A percentile compares a stretch with the other conserved stretches of the same genome.
Conservation (phyloP, 2,329 filamentous ascomycete species). For the Colletotrichum neosansevieriae region DNA sequence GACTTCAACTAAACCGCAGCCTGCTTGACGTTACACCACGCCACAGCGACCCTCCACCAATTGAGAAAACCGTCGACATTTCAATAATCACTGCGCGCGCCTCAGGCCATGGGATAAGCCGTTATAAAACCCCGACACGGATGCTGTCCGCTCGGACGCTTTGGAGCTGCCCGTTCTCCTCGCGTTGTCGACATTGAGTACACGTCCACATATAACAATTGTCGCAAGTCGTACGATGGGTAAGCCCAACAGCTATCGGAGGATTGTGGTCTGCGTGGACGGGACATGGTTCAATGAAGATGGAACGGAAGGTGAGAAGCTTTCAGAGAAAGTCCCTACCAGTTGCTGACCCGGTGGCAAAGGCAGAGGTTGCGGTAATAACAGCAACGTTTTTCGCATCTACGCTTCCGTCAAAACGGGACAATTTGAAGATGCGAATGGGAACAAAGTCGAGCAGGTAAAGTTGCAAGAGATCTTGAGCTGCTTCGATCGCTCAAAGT, state of each 20-base stretch:
- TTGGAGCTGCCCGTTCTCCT: too few species aligned
- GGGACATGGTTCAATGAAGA: slow-evolving; percentile 37
- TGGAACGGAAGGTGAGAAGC: slow-evolving; percentile 30
- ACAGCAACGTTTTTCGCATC: slow-evolving; percentile 31
- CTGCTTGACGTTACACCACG: too few species aligned
- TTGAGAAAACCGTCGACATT: too few species aligned
- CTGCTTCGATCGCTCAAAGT: not conserved
- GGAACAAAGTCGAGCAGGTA: slow-evolving; percentile 17
- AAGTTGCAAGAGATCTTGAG: not conserved
- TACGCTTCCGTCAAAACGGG: slow-evolving; percentile 29
- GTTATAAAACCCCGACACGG: too few species aligned
- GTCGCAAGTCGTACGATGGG: not conserved
- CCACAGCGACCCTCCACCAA: too few species aligned
- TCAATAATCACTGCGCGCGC: too few species aligned
- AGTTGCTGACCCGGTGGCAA: too few species aligned
- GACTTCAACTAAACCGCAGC: too few species aligned
- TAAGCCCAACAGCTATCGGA: not conserved
- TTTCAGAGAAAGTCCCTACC: not conserved
- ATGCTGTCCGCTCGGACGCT: too few species aligned
- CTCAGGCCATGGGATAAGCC: too few species aligned
- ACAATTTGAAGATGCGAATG: slow-evolving; percentile 1
- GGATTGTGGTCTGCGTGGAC: slow-evolving; percentile 36
- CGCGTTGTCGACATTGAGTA: too few species aligned
- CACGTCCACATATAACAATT: not conserved
- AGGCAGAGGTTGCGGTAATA: slow-evolving; percentile 29